Evolutionary conservation across 2,329 filamentous ascomycete genomes (phyloP).

Genomic region (Aspergillus fructus): DNA sequence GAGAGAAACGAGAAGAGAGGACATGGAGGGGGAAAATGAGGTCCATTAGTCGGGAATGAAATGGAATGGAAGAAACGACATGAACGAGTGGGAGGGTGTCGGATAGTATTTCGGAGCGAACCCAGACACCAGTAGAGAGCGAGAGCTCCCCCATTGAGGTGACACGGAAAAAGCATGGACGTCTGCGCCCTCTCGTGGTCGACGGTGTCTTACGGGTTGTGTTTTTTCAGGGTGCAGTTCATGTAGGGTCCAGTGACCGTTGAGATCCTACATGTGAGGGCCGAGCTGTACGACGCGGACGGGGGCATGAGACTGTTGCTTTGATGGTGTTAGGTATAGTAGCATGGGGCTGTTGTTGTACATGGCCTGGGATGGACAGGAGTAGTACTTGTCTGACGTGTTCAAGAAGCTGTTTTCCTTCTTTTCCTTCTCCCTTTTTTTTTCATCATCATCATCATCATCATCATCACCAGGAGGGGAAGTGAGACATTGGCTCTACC

Average conservation of each 20-base stretch:
- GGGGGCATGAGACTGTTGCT: not conserved
- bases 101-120: not conserved
- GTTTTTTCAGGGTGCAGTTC: not conserved
- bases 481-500: too few species aligned
- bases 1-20: not conserved
- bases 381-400: conserved; percentile 6
- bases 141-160: not conserved
- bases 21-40: not conserved
- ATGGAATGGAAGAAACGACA: too few species aligned
- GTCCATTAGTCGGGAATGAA: too few species aligned
- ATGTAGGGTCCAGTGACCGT: not conserved
- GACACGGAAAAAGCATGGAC: not conserved
- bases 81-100: too few species aligned
- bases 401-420: not conserved
- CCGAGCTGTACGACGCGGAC: not conserved
- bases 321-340: not conserved
- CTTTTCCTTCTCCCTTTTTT: too few species aligned
- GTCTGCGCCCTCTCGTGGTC: not conserved
- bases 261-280: not conserved
- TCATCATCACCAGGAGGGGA: too few species aligned
- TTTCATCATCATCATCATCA: too few species aligned
- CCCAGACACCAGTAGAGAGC: not conserved
- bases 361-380: not conserved
- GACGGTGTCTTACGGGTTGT: not conserved
- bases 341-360: not conserved